Percentiles rank a stretch among this genome's conserved stretches.
Conservation (phyloP, 345 rosid species). For the Salix viminalis region DNA sequence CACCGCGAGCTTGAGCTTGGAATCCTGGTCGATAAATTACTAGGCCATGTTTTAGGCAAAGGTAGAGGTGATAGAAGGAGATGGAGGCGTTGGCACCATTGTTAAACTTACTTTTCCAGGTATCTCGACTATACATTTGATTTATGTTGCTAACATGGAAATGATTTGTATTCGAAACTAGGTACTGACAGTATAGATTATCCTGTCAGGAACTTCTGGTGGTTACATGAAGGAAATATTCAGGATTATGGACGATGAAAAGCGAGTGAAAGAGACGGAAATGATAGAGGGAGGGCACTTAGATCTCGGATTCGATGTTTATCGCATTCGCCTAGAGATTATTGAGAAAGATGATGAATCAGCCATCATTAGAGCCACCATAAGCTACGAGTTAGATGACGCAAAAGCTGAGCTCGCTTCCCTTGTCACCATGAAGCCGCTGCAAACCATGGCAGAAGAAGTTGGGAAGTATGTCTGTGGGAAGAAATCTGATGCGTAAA, state of each 20-base stretch:
- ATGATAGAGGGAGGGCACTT: conserved; percentile 28
- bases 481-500: not conserved
- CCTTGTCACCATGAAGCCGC: conserved; percentile 8
- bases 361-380: conserved; percentile 15
- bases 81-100: conserved; percentile 40
- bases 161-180: no score
- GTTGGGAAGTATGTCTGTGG: conserved; percentile 22
- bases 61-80: conserved; percentile 29
- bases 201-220: conserved; percentile 26
- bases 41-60: conserved; percentile 24
- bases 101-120: conserved; percentile 21
- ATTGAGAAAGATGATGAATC: conserved; percentile 35
- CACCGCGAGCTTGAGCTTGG: conserved; percentile 29
- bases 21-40: conserved; percentile 21
- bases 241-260: conserved; percentile 28
- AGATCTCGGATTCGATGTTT: conserved; percentile 25
- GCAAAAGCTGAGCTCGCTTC: conserved; percentile 17
- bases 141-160: no score
- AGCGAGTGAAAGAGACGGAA: conserved; percentile 37
- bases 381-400: conserved; percentile 35
- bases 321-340: conserved; percentile 23
- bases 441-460: conserved; percentile 22
- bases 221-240: conserved; percentile 32
- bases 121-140: no score
- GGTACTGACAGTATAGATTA: not conserved